Evolutionary conservation across 768 basidiomycete species (phyloP).

Genomic region (Amanita exitialis): DNA sequence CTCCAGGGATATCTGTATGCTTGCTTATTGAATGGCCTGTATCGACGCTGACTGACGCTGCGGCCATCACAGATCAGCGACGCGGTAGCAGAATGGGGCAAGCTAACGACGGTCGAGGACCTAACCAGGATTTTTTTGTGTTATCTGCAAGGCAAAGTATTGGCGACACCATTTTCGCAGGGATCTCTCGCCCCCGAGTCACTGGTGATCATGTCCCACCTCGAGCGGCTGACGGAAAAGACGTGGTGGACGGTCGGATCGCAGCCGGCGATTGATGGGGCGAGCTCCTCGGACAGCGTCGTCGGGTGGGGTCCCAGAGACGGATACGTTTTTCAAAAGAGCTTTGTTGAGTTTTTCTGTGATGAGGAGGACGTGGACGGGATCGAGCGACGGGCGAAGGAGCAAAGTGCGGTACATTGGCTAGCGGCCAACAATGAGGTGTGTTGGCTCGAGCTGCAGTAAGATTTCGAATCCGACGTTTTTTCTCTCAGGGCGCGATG

Average conservation of each 20-base stretch:
- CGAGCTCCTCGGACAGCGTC: constrained; percentile 58
- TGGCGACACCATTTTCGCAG: constrained; percentile 84
- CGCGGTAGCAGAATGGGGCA: constrained; percentile 66
- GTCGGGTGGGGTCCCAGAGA: constrained; percentile 91
- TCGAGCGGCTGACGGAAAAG: constrained; percentile 63
- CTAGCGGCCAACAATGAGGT: constrained; percentile 80
- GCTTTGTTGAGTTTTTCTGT: constrained; percentile 95
- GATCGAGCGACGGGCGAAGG: constrained; percentile 36
- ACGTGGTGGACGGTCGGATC: constrained; percentile 97
- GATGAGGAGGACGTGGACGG: constrained; percentile 43
- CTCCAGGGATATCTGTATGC: constrained; percentile 45
- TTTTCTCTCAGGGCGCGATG: constrained; percentile 52
- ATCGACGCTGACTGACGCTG: background rate
- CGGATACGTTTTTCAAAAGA: constrained; percentile 96
- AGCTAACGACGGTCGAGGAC: constrained; percentile 53
- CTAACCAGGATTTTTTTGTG: constrained; percentile 72
- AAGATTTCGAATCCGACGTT: background rate
- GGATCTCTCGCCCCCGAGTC: constrained; percentile 79
- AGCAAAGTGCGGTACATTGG: constrained; percentile 63
- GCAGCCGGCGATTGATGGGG: constrained; percentile 88
- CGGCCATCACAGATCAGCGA: constrained; percentile 40
- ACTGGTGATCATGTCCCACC: constrained; percentile 61
- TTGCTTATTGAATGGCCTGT: background rate
- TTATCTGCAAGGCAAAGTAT: constrained; percentile 64
- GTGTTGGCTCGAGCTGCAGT: constrained; percentile 13